phyloP scores from a whole-genome alignment of 2,329 filamentous ascomycete genomes.

The Cryphonectria japonica region DNA sequence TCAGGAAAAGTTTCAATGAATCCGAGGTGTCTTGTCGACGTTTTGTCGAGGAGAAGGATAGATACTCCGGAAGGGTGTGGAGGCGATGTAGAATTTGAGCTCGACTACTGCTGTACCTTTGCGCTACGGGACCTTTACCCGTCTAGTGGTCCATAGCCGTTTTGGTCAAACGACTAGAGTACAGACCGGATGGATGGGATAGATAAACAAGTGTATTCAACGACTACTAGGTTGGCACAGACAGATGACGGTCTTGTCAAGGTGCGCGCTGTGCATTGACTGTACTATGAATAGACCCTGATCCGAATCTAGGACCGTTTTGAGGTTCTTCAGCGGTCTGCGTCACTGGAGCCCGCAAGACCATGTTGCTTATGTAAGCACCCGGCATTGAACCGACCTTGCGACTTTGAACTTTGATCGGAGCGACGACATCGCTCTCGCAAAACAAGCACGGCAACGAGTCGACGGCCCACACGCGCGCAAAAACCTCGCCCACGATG shows the following conservation, averaged over 20 bases:
- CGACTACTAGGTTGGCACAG: background rate
- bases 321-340: background rate
- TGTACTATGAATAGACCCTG: background rate
- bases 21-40: background rate
- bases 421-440: background rate
- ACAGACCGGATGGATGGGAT: background rate
- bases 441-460: background rate
- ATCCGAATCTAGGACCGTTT: background rate
- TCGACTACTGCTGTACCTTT: conserved; percentile 4
- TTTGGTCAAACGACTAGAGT: background rate
- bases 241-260: background rate
- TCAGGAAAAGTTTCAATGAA: conserved; percentile 26
- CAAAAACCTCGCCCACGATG: conserved; percentile 54
- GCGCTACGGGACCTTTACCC: background rate
- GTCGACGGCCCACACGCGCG: background rate
- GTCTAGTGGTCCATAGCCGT: conserved; percentile 2
- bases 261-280: background rate
- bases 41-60: background rate
- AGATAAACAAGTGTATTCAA: background rate
- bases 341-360: background rate
- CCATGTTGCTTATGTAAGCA: conserved; percentile 13
- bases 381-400: background rate
- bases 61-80: background rate
- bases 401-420: background rate
- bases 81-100: conserved; percentile 21